Evolutionary conservation across 257 asterid species (phyloP).

Genomic region (Parsonsia alboflavescens): DNA sequence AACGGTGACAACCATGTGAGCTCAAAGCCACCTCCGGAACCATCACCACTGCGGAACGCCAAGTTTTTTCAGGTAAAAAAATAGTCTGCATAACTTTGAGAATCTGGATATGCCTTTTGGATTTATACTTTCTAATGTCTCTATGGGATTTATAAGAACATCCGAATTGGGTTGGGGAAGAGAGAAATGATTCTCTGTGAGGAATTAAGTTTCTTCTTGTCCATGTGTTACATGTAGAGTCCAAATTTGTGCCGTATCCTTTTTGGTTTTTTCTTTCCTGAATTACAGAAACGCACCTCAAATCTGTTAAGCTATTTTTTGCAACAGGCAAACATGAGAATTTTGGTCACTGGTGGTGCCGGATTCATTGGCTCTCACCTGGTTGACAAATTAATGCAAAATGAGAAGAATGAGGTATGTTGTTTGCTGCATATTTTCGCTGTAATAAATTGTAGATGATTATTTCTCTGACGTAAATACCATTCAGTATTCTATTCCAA

Average conservation of each 20-base stretch:
- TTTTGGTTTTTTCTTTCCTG: not conserved
- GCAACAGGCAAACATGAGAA: conserved; percentile 90
- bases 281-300: not conserved
- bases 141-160: not conserved
- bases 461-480: not conserved
- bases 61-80: conserved; percentile 70
- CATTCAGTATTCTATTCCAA: not conserved
- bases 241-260: not conserved
- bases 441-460: not conserved
- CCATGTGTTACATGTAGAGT: not conserved
- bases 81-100: not conserved
- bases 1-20: conserved; percentile 50
- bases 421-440: not conserved
- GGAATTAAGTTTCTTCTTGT: not conserved
- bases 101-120: not conserved
- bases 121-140: not conserved
- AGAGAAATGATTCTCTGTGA: not conserved
- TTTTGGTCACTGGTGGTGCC: conserved; percentile 97
- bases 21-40: conserved; percentile 93
- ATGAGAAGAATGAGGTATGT: conserved; percentile 90
- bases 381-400: conserved; percentile 86
- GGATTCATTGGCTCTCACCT: conserved; percentile 99
- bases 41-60: conserved; percentile 88
- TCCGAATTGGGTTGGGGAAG: too few relatives aligned
- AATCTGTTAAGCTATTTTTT: conserved; percentile 1